Evolutionary conservation across 768 basidiomycete species (phyloP).

Genomic region (Dacryopinax spathularia): DNA sequence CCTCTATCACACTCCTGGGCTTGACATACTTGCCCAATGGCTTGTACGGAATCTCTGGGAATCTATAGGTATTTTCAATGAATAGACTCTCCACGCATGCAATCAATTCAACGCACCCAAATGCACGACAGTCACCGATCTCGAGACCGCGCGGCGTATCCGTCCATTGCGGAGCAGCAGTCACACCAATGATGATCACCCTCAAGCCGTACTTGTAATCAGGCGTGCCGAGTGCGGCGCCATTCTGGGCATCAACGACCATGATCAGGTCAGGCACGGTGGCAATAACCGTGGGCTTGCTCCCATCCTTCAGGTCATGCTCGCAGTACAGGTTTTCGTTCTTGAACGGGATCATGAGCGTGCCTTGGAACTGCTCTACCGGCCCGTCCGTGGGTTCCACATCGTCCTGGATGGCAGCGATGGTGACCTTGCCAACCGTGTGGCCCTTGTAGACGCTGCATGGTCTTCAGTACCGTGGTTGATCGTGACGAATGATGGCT

Average conservation of each 20-base stretch:
- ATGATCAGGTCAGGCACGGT: conserved; percentile 21
- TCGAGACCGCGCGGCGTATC: conserved; percentile 37
- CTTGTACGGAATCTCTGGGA: not conserved
- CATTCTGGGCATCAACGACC: conserved; percentile 18
- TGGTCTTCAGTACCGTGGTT: conserved; percentile 20
- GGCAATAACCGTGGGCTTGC: conserved; percentile 11
- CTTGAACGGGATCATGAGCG: conserved; percentile 8
- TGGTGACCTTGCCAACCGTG: conserved; percentile 23
- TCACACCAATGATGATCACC: conserved; percentile 15
- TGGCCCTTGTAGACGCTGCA: conserved; percentile 16
- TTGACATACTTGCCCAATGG: conserved; percentile 27
- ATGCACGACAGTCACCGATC: conserved; percentile 39
- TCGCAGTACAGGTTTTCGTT: conserved; percentile 7
- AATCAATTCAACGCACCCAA: conserved; percentile 28
- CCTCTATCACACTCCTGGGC: conserved; percentile 36
- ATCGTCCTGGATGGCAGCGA: conserved; percentile 19
- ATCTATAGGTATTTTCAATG: too few relatives aligned
- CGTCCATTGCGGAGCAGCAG: conserved; percentile 19
- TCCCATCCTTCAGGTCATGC: not conserved
- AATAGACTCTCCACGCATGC: too few relatives aligned
- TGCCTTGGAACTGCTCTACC: not conserved
- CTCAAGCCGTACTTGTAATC: conserved; percentile 19
- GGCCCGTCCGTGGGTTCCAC: conserved; percentile 13
- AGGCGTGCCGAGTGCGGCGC: conserved; percentile 18
- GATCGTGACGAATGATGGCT: too few relatives aligned